These are phyloP conservation scores for Saccharomyces paradoxus DNA, from an alignment of 805 yeast genomes.

Conservation along the genomic window DNA sequence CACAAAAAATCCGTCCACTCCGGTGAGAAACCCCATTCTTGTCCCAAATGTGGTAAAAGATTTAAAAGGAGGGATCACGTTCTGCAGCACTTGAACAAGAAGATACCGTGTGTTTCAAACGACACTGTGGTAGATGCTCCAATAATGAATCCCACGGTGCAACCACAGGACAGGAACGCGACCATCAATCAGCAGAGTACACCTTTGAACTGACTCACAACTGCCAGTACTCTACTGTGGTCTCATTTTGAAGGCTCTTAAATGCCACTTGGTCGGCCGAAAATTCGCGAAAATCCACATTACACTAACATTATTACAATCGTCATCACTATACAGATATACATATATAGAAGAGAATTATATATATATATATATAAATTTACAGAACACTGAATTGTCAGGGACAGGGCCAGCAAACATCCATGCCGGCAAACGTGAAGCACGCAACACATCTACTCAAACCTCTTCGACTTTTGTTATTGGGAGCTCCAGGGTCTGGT, in stretches of 20 bases:
- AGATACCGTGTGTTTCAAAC: conserved; percentile 27
- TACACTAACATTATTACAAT: background rate
- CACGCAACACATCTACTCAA: background rate
- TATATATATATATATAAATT: background rate
- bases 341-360: background rate
- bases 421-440: background rate
- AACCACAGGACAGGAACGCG: background rate
- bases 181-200: background rate
- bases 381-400: background rate
- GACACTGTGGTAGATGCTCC: conserved; percentile 5
- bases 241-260: background rate
- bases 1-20: conserved; percentile 34
- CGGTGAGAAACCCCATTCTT: conserved; percentile 32
- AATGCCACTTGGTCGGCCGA: background rate
- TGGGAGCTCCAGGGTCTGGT: conserved; percentile 96
- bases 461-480: conserved; percentile 58
- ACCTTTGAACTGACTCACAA: background rate
- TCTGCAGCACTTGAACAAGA: conserved; percentile 31
- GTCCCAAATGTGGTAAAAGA: conserved; percentile 32
- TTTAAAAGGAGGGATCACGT: conserved; percentile 34
- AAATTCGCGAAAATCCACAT: background rate
- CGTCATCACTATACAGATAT: background rate
- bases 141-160: background rate
- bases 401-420: background rate
- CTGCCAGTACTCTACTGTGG: background rate